Percentiles rank a stretch among this genome's conserved stretches.
phyloP scores from a whole-genome alignment of 108 stramenopile species.

The Cyclotella atomus region DNA sequence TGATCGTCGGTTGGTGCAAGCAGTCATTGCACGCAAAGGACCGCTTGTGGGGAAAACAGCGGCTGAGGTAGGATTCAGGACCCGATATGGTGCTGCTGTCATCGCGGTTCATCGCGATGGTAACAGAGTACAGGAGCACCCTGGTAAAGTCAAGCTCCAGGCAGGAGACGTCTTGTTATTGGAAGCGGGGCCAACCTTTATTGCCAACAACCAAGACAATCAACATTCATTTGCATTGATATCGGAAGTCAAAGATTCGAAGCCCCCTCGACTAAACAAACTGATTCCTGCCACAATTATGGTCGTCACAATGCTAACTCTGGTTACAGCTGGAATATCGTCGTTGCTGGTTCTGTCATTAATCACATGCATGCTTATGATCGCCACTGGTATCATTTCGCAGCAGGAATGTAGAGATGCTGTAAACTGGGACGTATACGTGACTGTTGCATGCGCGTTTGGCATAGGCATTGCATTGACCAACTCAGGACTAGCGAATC shows the following conservation, averaged over 20 bases:
- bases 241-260: slow-evolving; percentile 85
- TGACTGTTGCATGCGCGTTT: slow-evolving; percentile 80
- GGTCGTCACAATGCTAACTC: slow-evolving; percentile 51
- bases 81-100: slow-evolving; percentile 85
- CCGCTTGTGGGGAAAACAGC: slow-evolving; percentile 83
- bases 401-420: slow-evolving; percentile 85
- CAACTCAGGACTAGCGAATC: slow-evolving; percentile 78
- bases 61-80: slow-evolving; percentile 73
- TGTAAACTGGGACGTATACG: slow-evolving; percentile 84
- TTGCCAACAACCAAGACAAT: slow-evolving; percentile 58
- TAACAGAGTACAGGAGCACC: slow-evolving; percentile 79
- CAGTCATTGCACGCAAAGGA: slow-evolving; percentile 75
- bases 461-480: slow-evolving; percentile 82
- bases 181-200: slow-evolving; percentile 86
- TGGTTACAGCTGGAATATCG: slow-evolving; percentile 52
- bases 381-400: slow-evolving; percentile 71
- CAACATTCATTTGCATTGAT: slow-evolving; percentile 78
- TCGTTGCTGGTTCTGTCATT: slow-evolving; percentile 69
- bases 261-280: slow-evolving; percentile 71
- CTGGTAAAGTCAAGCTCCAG: slow-evolving; percentile 78
- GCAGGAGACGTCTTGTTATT: slow-evolving; percentile 83
- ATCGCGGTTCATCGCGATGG: slow-evolving; percentile 88
- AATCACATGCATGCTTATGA: slow-evolving; percentile 69
- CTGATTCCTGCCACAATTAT: slow-evolving; percentile 74
- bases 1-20: slow-evolving; percentile 83